phyloP scores from a whole-genome alignment of 768 basidiomycete genomes.

The Collybia nuda region DNA sequence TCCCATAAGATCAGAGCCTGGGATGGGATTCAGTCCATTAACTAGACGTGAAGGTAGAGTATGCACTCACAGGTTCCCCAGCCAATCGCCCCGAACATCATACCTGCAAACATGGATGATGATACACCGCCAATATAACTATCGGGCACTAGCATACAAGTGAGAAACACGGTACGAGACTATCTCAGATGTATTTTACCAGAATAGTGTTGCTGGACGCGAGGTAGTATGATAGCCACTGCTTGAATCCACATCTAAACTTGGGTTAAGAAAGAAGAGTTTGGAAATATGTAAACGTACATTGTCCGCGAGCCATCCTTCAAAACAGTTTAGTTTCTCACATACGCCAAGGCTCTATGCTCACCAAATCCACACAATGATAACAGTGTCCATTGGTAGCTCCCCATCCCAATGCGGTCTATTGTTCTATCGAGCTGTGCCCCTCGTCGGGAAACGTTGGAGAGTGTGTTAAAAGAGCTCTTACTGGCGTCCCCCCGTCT shows the following conservation, averaged over 20 bases:
- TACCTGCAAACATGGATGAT: constrained; percentile 90
- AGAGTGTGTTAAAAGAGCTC: constrained; percentile 6
- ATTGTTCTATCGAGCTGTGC: constrained; percentile 75
- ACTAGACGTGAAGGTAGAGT: neutral
- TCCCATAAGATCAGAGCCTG: constrained; percentile 85
- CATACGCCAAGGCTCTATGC: constrained; percentile 21
- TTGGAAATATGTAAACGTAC: constrained; percentile 38
- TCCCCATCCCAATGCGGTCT: constrained; percentile 90
- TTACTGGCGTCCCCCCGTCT: constrained; percentile 51
- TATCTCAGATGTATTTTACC: constrained; percentile 38
- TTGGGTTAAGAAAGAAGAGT: constrained; percentile 22
- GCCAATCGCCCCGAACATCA: constrained; percentile 93
- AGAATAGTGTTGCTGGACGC: constrained; percentile 87
- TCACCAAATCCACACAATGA: constrained; percentile 88
- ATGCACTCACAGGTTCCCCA: constrained; percentile 81
- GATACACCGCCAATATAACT: constrained; percentile 79
- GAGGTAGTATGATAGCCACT: constrained; percentile 90
- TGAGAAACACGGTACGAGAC: neutral
- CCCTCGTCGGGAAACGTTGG: neutral
- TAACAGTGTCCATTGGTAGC: constrained; percentile 80
- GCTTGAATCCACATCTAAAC: constrained; percentile 92
- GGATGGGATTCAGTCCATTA: neutral
- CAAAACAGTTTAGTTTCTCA: constrained; percentile 1
- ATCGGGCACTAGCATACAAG: constrained; percentile 55
- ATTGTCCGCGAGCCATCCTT: constrained; percentile 94